Conservation (phyloP, 208 protist genomes). For the Leishmania martiniquensis region DNA sequence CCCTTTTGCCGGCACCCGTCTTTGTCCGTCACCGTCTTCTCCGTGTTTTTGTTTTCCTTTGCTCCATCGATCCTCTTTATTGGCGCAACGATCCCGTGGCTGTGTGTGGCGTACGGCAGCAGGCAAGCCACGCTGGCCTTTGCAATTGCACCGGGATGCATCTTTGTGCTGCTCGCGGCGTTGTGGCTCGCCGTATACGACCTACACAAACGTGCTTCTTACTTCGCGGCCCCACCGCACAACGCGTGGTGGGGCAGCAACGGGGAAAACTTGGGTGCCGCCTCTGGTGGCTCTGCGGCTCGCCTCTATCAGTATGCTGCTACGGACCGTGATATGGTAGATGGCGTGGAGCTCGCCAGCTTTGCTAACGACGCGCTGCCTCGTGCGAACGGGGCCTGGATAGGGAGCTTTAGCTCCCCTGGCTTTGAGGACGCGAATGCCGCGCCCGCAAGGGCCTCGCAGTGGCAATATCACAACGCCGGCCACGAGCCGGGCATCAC, state of each 20-base stretch:
- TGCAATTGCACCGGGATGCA: slow-evolving; percentile 42
- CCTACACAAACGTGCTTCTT: not conserved
- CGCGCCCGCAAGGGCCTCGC: not conserved
- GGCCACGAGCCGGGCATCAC: not conserved
- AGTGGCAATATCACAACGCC: not conserved
- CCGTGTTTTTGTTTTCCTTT: slow-evolving; percentile 51
- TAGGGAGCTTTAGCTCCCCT: not conserved
- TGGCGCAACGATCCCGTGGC: slow-evolving; percentile 50
- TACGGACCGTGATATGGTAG: not conserved
- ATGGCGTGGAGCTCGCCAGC: not conserved
- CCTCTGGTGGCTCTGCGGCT: not conserved
- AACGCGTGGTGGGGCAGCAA: not conserved
- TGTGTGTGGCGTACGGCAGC: slow-evolving; percentile 48
- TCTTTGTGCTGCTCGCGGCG: slow-evolving; percentile 41
- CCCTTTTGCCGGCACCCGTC: slow-evolving; percentile 34
- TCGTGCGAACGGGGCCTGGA: not conserved
- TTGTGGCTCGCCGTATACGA: slow-evolving; percentile 32
- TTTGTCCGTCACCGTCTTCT: slow-evolving; percentile 34
- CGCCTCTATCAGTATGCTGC: not conserved
- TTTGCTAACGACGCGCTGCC: slow-evolving; percentile 3
- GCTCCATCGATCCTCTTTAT: slow-evolving; percentile 53
- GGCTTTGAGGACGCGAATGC: not conserved
- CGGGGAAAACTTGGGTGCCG: not conserved
- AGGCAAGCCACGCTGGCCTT: slow-evolving; percentile 37
- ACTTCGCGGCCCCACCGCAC: not conserved